These are phyloP conservation scores for Colletotrichum zoysiae DNA, from an alignment of 2,329 filamentous ascomycete genomes.

Conservation along the genomic window DNA sequence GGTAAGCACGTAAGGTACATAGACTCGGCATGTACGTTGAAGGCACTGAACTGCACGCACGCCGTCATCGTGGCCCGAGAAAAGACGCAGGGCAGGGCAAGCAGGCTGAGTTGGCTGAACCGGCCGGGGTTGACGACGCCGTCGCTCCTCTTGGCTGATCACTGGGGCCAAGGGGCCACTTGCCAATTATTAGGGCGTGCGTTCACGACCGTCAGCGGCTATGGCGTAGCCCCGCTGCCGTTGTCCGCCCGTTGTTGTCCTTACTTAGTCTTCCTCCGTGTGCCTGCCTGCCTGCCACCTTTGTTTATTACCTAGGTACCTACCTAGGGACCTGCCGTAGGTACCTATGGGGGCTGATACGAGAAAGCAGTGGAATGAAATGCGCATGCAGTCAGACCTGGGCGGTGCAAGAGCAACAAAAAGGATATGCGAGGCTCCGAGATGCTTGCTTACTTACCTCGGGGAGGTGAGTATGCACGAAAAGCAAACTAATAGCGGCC, in stretches of 20 bases:
- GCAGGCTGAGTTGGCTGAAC: slow-evolving; percentile 29
- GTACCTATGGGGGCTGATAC: no score
- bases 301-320: background rate
- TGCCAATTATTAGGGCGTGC: slow-evolving; percentile 20
- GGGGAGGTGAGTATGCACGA: background rate
- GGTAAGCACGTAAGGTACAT: background rate
- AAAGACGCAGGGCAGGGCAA: slow-evolving; percentile 34
- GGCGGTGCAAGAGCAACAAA: slow-evolving; percentile 27
- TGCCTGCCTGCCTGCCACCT: no score
- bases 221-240: slow-evolving; percentile 37
- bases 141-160: slow-evolving; percentile 32
- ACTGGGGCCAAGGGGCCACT: slow-evolving; percentile 32
- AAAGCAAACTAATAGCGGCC: background rate
- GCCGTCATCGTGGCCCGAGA: background rate
- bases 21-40: background rate
- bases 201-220: slow-evolving; percentile 21
- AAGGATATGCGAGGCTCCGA: slow-evolving; percentile 22
- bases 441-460: background rate
- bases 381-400: slow-evolving; percentile 35
- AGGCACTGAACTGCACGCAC: background rate
- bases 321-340: no score
- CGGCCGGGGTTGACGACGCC: slow-evolving; percentile 30
- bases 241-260: slow-evolving; percentile 10
- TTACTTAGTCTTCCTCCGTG: background rate
- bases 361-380: slow-evolving; percentile 9